A percentile compares a stretch with the other conserved stretches of the same genome.
These are phyloP conservation scores for Schoenoplectus tabernaemontani DNA, from an alignment of 202 grass and related monocot species.

Conservation along the genomic window DNA sequence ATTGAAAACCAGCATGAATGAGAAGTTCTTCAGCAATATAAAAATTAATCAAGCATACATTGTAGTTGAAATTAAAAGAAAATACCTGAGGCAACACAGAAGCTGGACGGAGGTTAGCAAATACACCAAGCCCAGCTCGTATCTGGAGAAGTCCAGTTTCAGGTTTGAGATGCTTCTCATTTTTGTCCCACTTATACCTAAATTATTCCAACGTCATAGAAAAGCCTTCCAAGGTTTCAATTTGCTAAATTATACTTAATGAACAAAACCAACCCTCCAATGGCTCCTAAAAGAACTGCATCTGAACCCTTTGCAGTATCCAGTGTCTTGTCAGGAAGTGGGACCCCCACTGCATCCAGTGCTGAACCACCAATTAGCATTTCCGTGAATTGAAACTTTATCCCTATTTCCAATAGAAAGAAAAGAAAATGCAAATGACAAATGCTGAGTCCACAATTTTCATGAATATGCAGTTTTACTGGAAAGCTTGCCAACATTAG, in stretches of 20 bases:
- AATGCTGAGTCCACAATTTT: neutral
- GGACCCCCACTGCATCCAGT: slow-evolving; percentile 41
- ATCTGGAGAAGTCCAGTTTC: slow-evolving; percentile 81
- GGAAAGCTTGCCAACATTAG: neutral
- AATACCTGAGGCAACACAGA: slow-evolving; percentile 67
- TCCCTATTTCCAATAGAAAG: slow-evolving; percentile 26
- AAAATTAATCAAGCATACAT: slow-evolving; percentile 2
- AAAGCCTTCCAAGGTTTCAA: neutral
- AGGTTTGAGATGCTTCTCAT: slow-evolving; percentile 90
- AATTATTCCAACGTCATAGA: neutral
- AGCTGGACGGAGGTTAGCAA: slow-evolving; percentile 84
- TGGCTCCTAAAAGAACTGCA: slow-evolving; percentile 57
- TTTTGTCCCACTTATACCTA: slow-evolving; percentile 95
- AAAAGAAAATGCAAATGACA: neutral
- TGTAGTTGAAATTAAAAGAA: neutral
- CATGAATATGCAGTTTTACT: neutral
- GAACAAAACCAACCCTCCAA: slow-evolving; percentile 49
- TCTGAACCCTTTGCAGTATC: slow-evolving; percentile 35
- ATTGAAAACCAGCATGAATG: neutral
- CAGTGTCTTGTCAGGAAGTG: slow-evolving; percentile 61
- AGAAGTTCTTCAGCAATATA: neutral
- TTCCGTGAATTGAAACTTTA: slow-evolving; percentile 53
- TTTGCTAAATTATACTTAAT: neutral
- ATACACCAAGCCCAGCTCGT: slow-evolving; percentile 55
- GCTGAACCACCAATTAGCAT: slow-evolving; percentile 67